A percentile compares a stretch with the other conserved stretches of the same genome.
phyloP scores from a whole-genome alignment of 257 asterid species.

The Nemophila menziesii region DNA sequence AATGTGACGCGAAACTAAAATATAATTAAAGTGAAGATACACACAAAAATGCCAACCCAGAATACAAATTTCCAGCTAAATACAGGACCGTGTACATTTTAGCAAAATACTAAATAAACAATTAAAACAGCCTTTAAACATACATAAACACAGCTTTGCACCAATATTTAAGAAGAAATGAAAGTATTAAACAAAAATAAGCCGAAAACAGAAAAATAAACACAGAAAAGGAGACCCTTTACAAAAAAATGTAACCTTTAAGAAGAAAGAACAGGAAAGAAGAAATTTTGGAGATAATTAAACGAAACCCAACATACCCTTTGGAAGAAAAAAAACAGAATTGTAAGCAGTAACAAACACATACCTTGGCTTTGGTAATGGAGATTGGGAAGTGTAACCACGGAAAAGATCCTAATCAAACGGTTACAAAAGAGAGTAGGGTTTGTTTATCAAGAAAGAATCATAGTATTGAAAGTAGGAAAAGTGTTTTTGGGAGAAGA shows the following conservation, averaged over 20 bases:
- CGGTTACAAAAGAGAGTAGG: conserved; percentile 1
- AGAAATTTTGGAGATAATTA: too few relatives aligned
- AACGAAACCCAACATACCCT: neutral
- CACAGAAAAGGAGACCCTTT: neutral
- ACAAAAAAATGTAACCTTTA: neutral
- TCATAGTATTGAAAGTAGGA: neutral
- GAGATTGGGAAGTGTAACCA: conserved; percentile 12
- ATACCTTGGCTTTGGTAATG: conserved; percentile 3
- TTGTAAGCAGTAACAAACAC: neutral
- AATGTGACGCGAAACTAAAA: neutral
- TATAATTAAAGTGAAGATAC: neutral
- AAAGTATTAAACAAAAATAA: conserved; percentile 8
- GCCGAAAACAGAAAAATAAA: neutral
- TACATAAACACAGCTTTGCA: neutral
- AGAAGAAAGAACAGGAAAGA: neutral
- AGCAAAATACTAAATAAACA: neutral
- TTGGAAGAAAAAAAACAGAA: neutral
- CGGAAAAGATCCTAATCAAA: conserved; percentile 4
- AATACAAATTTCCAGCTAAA: conserved; percentile 3
- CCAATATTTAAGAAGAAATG: conserved; percentile 1
- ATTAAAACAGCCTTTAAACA: neutral
- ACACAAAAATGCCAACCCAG: neutral
- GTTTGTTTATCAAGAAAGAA: neutral
- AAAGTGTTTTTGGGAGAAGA: too few relatives aligned
- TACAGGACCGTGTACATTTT: neutral